Evolutionary conservation across 306 rosid genomes (phyloP).

Genomic region (Gynostemma pentaphyllum): DNA sequence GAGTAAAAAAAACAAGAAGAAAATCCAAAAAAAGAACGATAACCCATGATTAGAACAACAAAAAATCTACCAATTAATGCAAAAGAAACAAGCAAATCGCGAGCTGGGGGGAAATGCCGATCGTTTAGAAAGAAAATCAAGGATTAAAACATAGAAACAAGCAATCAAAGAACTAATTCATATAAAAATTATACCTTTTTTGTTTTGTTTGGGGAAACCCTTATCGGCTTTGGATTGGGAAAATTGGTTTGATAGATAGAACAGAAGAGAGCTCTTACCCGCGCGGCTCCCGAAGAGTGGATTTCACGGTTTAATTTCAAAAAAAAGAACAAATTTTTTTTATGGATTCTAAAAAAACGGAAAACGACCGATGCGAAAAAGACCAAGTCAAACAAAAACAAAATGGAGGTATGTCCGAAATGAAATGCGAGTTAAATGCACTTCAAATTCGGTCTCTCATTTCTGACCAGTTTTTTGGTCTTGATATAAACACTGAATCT

Average conservation of each 20-base stretch:
- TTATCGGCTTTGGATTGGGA: not conserved
- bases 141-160: not conserved
- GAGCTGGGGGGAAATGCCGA: not conserved
- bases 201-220: no score
- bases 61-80: not conserved
- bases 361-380: conserved; percentile 11
- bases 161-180: not conserved
- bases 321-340: no score
- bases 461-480: conserved; percentile 3
- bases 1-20: not conserved
- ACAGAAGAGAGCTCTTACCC: no score
- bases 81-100: not conserved
- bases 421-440: conserved; percentile 24
- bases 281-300: not conserved
- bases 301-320: conserved; percentile 3
- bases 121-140: not conserved
- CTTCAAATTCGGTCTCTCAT: conserved; percentile 7
- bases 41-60: not conserved
- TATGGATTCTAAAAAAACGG: conserved; percentile 8
- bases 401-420: conserved; percentile 14
- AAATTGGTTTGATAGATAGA: not conserved
- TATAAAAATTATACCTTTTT: not conserved
- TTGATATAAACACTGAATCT: conserved; percentile 1
- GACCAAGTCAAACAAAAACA: not conserved
- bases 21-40: not conserved